A percentile compares a stretch with the other conserved stretches of the same genome.
Conservation (phyloP, 805 yeast species). For the Starmerella asiatica region DNA sequence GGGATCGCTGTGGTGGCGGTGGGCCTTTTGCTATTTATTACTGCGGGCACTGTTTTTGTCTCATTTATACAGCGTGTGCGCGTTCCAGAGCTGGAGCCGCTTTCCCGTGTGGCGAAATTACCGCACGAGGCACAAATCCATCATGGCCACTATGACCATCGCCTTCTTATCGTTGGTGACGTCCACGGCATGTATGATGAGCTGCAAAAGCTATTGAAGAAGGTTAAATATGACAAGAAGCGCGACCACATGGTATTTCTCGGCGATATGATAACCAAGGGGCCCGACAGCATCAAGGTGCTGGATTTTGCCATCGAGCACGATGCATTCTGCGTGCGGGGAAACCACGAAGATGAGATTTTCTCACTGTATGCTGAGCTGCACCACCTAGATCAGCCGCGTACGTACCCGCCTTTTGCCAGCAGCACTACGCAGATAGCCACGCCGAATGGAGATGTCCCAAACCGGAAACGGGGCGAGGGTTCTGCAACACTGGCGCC, state of each 20-base stretch:
- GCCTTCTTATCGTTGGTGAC: conserved; percentile 70
- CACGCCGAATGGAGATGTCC: conserved; percentile 7
- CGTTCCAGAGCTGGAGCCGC: conserved; percentile 15
- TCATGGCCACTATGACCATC: conserved; percentile 17
- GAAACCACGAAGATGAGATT: conserved; percentile 75
- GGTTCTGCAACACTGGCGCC: conserved; percentile 12
- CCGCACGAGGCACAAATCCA: conserved; percentile 14
- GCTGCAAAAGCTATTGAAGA: conserved; percentile 39
- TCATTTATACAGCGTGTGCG: conserved; percentile 1
- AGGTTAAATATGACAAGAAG: conserved; percentile 30
- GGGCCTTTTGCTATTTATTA: conserved; percentile 1
- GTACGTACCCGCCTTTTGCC: conserved; percentile 22
- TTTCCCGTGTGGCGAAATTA: conserved; percentile 18
- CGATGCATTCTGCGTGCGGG: conserved; percentile 60
- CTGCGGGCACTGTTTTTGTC: conserved; percentile 3
- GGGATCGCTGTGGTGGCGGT: neutral
- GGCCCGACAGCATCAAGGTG: conserved; percentile 59
- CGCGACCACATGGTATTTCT: conserved; percentile 51
- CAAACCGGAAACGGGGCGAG: neutral
- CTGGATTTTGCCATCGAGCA: conserved; percentile 49
- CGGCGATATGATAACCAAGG: conserved; percentile 82
- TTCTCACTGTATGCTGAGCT: conserved; percentile 49
- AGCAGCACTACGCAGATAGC: conserved; percentile 14
- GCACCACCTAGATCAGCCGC: conserved; percentile 34
- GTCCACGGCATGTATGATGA: conserved; percentile 66